Conservation (phyloP, 2,329 filamentous ascomycete species). For the Blastomyces emzantsi region DNA sequence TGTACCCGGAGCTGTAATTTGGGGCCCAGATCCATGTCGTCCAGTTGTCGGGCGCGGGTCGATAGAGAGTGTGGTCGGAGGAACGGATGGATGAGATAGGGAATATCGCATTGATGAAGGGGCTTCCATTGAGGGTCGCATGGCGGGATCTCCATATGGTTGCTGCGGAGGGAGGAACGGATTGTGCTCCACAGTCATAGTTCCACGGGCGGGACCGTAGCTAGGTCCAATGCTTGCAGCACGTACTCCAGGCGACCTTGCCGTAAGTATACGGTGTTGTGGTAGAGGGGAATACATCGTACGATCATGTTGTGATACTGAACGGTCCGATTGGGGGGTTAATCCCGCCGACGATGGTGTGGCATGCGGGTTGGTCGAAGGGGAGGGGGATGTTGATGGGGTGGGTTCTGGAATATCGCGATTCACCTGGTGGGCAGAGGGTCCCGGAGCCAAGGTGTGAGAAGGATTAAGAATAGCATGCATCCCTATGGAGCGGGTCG, state of each 20-base stretch:
- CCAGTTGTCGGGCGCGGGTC: slow-evolving; percentile 7
- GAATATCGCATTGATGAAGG: slow-evolving; percentile 6
- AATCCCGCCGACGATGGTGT: slow-evolving; percentile 13
- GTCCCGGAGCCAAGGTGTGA: slow-evolving; percentile 20
- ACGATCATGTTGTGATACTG: slow-evolving; percentile 18
- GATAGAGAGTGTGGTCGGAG: slow-evolving; percentile 5
- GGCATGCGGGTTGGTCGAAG: slow-evolving; percentile 9
- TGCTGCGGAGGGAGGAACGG: slow-evolving; percentile 29
- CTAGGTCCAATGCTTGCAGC: slow-evolving; percentile 24
- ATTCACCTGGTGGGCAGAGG: slow-evolving; percentile 14
- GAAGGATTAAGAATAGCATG: slow-evolving; percentile 35
- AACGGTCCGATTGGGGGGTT: slow-evolving; percentile 12
- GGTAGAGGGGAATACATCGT: slow-evolving; percentile 28
- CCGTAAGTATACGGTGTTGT: slow-evolving; percentile 26
- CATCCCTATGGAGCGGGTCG: slow-evolving; percentile 32
- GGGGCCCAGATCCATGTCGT: slow-evolving; percentile 10
- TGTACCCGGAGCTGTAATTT: slow-evolving; percentile 13
- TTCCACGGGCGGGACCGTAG: slow-evolving; percentile 22
- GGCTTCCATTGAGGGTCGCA: slow-evolving; percentile 8
- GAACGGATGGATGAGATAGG: slow-evolving; percentile 9
- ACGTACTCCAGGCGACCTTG: slow-evolving; percentile 31
- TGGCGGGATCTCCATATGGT: slow-evolving; percentile 15
- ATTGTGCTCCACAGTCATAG: slow-evolving; percentile 28
- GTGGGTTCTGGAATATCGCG: slow-evolving; percentile 23
- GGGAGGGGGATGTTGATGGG: slow-evolving; percentile 11